Conservation (phyloP, 352 stramenopile species). For the Poterioochromonas sp. region DNA sequence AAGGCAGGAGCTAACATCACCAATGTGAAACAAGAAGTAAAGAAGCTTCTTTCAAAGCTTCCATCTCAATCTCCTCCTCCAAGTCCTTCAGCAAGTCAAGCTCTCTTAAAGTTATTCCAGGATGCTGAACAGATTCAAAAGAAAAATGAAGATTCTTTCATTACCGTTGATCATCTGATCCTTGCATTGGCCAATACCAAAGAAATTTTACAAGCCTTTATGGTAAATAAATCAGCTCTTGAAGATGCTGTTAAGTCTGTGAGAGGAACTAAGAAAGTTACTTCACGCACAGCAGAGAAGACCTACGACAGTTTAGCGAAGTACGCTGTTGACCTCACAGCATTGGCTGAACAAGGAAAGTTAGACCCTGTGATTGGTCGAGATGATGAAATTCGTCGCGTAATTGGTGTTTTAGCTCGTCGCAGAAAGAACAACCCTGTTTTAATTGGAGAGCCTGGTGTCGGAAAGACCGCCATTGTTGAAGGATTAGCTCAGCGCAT, state of each 20-base stretch:
- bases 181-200: neutral
- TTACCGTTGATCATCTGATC: conserved; percentile 24
- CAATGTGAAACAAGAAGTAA: neutral
- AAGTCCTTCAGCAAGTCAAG: neutral
- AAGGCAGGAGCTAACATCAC: neutral
- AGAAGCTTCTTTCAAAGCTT: neutral
- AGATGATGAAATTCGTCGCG: conserved; percentile 87
- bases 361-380: conserved; percentile 95
- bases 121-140: neutral
- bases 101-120: neutral
- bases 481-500: conserved; percentile 91
- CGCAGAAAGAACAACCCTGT: conserved; percentile 96
- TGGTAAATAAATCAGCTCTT: conserved; percentile 59
- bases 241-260: conserved; percentile 57
- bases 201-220: conserved; percentile 55
- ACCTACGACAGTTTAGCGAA: conserved; percentile 73
- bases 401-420: conserved; percentile 87
- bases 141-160: neutral
- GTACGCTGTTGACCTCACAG: conserved; percentile 74
- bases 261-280: conserved; percentile 57
- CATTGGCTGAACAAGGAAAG: conserved; percentile 68
- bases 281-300: conserved; percentile 57
- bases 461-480: conserved; percentile 90
- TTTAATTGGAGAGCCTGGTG: conserved; percentile 87
- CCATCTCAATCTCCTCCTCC: conserved; percentile 22